Evolutionary conservation across 805 yeast species (phyloP).

Genomic region (Priceomyces carsonii): DNA sequence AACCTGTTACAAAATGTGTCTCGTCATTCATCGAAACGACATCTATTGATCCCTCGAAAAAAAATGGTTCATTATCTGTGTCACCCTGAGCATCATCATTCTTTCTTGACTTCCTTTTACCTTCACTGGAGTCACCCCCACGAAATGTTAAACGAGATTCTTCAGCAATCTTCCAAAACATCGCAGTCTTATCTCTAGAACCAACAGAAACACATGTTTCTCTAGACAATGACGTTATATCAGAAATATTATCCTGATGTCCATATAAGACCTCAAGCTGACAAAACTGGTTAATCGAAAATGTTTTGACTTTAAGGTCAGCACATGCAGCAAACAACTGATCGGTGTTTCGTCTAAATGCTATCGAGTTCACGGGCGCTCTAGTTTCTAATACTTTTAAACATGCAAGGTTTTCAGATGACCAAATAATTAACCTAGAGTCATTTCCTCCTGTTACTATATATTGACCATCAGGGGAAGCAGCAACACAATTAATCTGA

Average conservation of each 20-base stretch:
- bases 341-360: slow-evolving; percentile 78
- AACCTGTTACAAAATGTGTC: slow-evolving; percentile 89
- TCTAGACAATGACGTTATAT: slow-evolving; percentile 74
- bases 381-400: slow-evolving; percentile 76
- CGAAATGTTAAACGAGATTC: slow-evolving; percentile 92
- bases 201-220: slow-evolving; percentile 98
- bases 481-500: slow-evolving; percentile 76
- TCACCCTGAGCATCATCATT: slow-evolving; percentile 20
- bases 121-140: slow-evolving; percentile 71
- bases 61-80: slow-evolving; percentile 29
- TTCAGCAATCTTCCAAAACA: slow-evolving; percentile 96
- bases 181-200: slow-evolving; percentile 89
- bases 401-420: slow-evolving; percentile 73
- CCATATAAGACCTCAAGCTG: slow-evolving; percentile 92
- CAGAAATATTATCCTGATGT: slow-evolving; percentile 88
- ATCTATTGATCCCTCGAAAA: slow-evolving; percentile 85
- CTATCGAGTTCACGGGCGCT: slow-evolving; percentile 69
- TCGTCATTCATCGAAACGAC: slow-evolving; percentile 91
- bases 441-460: slow-evolving; percentile 93
- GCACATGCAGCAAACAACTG: slow-evolving; percentile 92
- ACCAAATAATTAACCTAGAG: slow-evolving; percentile 81
- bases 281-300: slow-evolving; percentile 79
- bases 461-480: slow-evolving; percentile 81
- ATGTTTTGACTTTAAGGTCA: slow-evolving; percentile 87
- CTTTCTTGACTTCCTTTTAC: slow-evolving; percentile 36